Base-by-base conservation (phyloP, 1,139 yeast species). In the Candida tetrigidarum region DNA sequence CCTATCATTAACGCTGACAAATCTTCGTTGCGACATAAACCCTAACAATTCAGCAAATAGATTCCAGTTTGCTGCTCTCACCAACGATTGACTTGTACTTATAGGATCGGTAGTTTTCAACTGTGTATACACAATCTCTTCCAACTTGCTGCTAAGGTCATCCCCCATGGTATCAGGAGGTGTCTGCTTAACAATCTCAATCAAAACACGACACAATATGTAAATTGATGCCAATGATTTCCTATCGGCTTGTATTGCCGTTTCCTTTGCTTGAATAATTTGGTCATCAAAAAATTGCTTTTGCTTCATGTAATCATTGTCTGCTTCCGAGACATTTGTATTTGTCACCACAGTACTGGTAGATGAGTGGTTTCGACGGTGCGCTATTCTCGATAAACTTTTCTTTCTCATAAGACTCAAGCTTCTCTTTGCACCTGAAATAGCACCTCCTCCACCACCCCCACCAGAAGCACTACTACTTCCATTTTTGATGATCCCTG, bases 41-140 rank as follows among this genome's bases (percentile, higher is more conserved):
- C 99, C 99, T 35, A 95, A 68, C 5, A 95, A 69, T 52, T 89
- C 91, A 0, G 98, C 96, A 63, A 95, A 86, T 28, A 92, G 74
- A 57, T 87, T 87, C 99, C 99, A 93, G 60, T 93, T 95, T 0
- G 97, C 92, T 2, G 95, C 83, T 46, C 96, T 79, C 3, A 91
- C 86, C 23, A 84, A 71, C 29, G 93, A 85, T 48, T 74, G 77
- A 48, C 75, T 67, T 2, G 77, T 71, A 4, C 85, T 78, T 32
- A 76, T 72, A 0, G 97, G 96, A 57, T 93, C 98, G 1, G 96
- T 90, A 1, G 92, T 83, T 54, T 88, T 83, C 47, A 95, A 70
- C 63, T 95, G 98, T 15, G 90, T 86, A 67, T 91, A 95, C 27
- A 93, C 96, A 46, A 92, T 92, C 56, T 93, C 98, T 62, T 93